Evolutionary conservation across 108 stramenopile genomes (phyloP).

Genomic region (Cylindrotheca fusiformis): DNA sequence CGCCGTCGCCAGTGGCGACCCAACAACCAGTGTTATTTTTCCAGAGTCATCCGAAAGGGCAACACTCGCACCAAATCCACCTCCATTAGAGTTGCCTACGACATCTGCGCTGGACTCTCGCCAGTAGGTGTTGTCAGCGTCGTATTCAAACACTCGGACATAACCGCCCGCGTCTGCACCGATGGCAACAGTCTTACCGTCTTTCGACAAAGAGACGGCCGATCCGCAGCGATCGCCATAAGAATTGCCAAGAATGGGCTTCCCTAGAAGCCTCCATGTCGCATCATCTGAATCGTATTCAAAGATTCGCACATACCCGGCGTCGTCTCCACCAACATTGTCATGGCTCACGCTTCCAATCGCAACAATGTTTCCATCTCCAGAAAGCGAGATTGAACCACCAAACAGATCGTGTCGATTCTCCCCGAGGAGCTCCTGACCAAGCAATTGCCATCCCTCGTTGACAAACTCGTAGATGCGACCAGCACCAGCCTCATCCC

Average conservation of each 20-base stretch:
- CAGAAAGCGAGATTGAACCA: constrained; percentile 31
- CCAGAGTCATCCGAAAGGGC: background rate
- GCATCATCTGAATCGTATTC: background rate
- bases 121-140: constrained; percentile 2
- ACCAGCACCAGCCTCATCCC: constrained; percentile 20
- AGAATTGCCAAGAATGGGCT: constrained; percentile 5
- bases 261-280: constrained; percentile 10
- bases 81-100: background rate
- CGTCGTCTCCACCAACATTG: constrained; percentile 7
- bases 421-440: constrained; percentile 12
- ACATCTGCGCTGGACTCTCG: too few relatives aligned
- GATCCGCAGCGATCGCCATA: constrained; percentile 28
- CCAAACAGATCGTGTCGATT: constrained; percentile 21
- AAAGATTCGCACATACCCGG: constrained; percentile 31
- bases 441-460: constrained; percentile 23
- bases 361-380: constrained; percentile 25
- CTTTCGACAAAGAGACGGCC: constrained; percentile 32
- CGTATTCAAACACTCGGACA: constrained; percentile 19
- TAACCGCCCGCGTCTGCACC: constrained; percentile 14
- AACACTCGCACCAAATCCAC: background rate
- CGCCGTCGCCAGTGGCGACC: background rate
- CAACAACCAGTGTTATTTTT: background rate
- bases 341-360: constrained; percentile 22
- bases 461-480: constrained; percentile 10
- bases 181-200: constrained; percentile 22